A percentile compares a stretch with the other conserved stretches of the same genome.
These are phyloP conservation scores for Phytophthora constricta DNA, from an alignment of 352 stramenopile species.

Conservation along the genomic window DNA sequence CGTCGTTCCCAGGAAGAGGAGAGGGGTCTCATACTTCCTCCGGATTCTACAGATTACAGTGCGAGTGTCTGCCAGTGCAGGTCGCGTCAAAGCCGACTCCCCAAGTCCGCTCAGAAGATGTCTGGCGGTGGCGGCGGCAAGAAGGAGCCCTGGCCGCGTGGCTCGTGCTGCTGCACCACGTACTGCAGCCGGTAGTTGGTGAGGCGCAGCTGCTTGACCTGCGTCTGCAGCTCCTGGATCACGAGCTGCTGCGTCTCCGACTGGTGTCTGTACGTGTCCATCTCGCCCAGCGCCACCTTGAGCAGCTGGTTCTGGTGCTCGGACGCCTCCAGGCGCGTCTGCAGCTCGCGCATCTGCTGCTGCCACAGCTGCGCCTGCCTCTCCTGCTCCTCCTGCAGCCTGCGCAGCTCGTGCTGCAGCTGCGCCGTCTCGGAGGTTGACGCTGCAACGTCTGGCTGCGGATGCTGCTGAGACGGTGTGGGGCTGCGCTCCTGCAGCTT, in stretches of 20 bases:
- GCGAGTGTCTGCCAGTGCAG: neutral
- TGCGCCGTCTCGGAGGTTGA: conserved; percentile 14
- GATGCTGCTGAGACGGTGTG: conserved; percentile 5
- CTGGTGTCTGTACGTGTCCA: conserved; percentile 55
- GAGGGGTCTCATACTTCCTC: conserved; percentile 18
- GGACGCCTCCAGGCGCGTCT: conserved; percentile 44
- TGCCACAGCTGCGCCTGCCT: conserved; percentile 53
- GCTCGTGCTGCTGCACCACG: conserved; percentile 73
- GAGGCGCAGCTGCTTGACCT: conserved; percentile 72
- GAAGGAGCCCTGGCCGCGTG: conserved; percentile 47
- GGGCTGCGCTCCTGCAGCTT: conserved; percentile 59
- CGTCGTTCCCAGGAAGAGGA: conserved; percentile 15
- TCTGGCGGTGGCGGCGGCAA: conserved; percentile 70
- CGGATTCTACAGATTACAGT: conserved; percentile 37
- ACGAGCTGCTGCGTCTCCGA: conserved; percentile 65
- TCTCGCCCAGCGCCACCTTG: conserved; percentile 44
- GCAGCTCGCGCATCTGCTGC: conserved; percentile 57
- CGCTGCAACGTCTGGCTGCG: conserved; percentile 28
- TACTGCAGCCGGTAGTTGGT: conserved; percentile 79
- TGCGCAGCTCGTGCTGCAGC: conserved; percentile 44
- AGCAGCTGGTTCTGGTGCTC: conserved; percentile 70
- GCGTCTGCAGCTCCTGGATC: conserved; percentile 70
- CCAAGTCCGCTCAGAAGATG: conserved; percentile 50
- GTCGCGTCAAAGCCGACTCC: conserved; percentile 1
- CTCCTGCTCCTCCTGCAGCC: conserved; percentile 63